Conservation (phyloP, 371 early-diverging fungal genomes). For the Mortierella sp. region DNA sequence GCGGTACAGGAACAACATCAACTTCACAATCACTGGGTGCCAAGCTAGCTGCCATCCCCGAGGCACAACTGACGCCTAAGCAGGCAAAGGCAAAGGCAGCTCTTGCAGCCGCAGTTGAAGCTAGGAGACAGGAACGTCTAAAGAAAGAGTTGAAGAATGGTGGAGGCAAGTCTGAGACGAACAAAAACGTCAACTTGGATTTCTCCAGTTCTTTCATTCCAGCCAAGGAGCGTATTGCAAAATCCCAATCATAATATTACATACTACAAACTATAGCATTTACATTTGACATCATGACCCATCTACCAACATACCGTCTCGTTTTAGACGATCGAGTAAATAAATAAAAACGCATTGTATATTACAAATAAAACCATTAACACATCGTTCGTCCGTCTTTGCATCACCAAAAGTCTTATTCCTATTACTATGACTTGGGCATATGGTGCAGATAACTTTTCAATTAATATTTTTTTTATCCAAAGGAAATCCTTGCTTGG, state of each 20-base stretch:
- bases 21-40: slow-evolving; percentile 32
- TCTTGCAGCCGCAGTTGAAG: slow-evolving; percentile 51
- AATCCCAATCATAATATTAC: slow-evolving; percentile 4
- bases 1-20: slow-evolving; percentile 11
- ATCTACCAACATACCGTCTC: too few relatives aligned
- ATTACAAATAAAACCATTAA: too few relatives aligned
- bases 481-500: too few relatives aligned
- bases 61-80: slow-evolving; percentile 44
- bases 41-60: slow-evolving; percentile 44
- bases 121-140: slow-evolving; percentile 40
- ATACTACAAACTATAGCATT: too few relatives aligned
- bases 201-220: slow-evolving; percentile 46
- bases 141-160: slow-evolving; percentile 47
- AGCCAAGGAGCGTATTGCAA: slow-evolving; percentile 41
- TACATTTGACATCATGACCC: too few relatives aligned
- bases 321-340: too few relatives aligned
- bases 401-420: too few relatives aligned
- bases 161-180: slow-evolving; percentile 32
- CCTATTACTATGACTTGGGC: too few relatives aligned
- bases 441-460: too few relatives aligned
- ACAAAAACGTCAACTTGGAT: slow-evolving; percentile 39
- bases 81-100: slow-evolving; percentile 55
- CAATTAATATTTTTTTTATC: too few relatives aligned
- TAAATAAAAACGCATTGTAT: too few relatives aligned
- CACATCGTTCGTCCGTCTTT: too few relatives aligned